These are phyloP conservation scores for Lojkania enalia DNA, from an alignment of 2,329 filamentous ascomycete species.

Conservation along the genomic window DNA sequence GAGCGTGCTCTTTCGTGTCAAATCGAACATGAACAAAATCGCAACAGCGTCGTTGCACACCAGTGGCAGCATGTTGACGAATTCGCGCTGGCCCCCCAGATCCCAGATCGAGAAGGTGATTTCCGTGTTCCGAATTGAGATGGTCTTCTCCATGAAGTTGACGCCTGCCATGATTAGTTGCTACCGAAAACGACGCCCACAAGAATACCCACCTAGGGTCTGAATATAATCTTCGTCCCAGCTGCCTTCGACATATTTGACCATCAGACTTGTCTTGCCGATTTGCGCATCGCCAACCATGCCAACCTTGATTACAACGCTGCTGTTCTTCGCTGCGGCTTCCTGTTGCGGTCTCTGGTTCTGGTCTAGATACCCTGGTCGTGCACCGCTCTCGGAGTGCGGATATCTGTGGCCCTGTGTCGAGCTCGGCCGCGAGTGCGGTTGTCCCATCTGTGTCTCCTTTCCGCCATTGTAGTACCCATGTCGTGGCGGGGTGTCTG, in stretches of 20 bases:
- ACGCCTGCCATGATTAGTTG: constrained; percentile 63
- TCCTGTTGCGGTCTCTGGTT: constrained; percentile 46
- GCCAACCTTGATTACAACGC: constrained; percentile 97
- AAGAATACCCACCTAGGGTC: constrained; percentile 68
- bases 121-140: constrained; percentile 97
- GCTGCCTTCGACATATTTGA: constrained; percentile 98
- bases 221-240: constrained; percentile 99
- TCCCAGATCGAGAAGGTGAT: constrained; percentile 99
- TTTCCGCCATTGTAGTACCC: constrained; percentile 38
- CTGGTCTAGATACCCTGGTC: constrained; percentile 53
- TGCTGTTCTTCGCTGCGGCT: constrained; percentile 54
- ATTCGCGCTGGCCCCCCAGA: constrained; percentile 94
- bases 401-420: constrained; percentile 52
- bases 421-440: constrained; percentile 53
- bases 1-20: constrained; percentile 95
- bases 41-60: constrained; percentile 99
- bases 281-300: constrained; percentile 99
- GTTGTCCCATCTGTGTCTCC: constrained; percentile 41
- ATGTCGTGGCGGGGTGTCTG: constrained; percentile 48
- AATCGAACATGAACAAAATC: constrained; percentile 99
- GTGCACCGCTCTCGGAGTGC: constrained; percentile 47
- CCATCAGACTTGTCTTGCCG: constrained; percentile 98
- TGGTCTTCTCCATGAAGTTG: constrained; percentile 99
- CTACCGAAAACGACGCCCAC: neutral
- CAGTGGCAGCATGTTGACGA: constrained; percentile 99